These are phyloP conservation scores for Imleria badia DNA, from an alignment of 768 basidiomycete species.

Conservation along the genomic window DNA sequence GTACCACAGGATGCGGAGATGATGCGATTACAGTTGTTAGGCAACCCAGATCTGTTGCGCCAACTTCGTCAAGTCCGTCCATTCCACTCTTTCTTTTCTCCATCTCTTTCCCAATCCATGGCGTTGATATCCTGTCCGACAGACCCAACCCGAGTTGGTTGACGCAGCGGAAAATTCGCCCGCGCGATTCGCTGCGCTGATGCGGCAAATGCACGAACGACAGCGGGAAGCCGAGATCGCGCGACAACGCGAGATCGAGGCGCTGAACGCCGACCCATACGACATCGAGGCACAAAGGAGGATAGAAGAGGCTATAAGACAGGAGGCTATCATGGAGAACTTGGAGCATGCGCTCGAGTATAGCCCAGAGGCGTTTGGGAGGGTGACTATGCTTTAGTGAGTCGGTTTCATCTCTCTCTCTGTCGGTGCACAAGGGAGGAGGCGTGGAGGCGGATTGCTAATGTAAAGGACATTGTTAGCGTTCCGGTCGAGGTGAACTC, in stretches of 20 bases:
- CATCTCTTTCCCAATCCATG: neutral
- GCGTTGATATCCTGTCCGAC: neutral
- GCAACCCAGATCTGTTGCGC: constrained; percentile 77
- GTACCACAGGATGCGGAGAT: constrained; percentile 84
- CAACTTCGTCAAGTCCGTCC: constrained; percentile 60
- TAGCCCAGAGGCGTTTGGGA: constrained; percentile 89
- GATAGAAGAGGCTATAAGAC: constrained; percentile 92
- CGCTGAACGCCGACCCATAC: constrained; percentile 84
- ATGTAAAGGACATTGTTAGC: constrained; percentile 38
- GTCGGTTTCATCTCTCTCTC: constrained; percentile 30
- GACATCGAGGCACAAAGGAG: constrained; percentile 88
- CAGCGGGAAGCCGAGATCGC: constrained; percentile 53
- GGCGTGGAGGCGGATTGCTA: constrained; percentile 5
- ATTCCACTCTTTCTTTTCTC: neutral
- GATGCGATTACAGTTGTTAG: constrained; percentile 86
- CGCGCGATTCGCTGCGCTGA: constrained; percentile 69
- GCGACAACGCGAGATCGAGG: constrained; percentile 59
- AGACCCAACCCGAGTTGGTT: constrained; percentile 85
- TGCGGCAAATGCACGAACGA: constrained; percentile 59
- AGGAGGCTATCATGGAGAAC: constrained; percentile 89
- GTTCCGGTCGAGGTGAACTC: constrained; percentile 93
- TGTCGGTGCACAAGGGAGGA: neutral
- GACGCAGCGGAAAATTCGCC: constrained; percentile 68
- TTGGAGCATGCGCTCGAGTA: constrained; percentile 93
- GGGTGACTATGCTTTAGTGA: constrained; percentile 96